Evolutionary conservation across 2,329 filamentous ascomycete species (phyloP), one percentile per base, ranked within the genome.

Genomic region (Fusarium zealandicum): DNA sequence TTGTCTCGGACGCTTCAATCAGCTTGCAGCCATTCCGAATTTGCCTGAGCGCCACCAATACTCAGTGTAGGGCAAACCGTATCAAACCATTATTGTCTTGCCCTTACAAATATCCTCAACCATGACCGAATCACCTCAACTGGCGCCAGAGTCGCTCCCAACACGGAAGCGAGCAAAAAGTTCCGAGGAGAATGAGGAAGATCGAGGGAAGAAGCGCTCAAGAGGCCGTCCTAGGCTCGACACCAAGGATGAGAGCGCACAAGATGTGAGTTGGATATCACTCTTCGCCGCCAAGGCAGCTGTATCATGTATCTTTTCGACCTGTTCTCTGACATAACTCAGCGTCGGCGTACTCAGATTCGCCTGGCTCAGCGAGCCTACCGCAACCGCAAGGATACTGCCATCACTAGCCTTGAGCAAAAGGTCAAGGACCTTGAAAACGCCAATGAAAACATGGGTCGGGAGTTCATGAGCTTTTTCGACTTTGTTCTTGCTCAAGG

Each of bases 341-440:
- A 90, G 89, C 88, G 91, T 57, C 88, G 92, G 45, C 84, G 92
- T 48, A 93, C 90, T 5, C 92, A 96, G 70, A 95, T 96, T 59
- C 87, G 92, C 18, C 82, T 93, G 48, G 92, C 92, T 2, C 92
- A 96, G 72, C 81, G 92, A 61, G 91, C 91, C 1, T 96, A 96
- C 69, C 85, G 92, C 13, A 85, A 89, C 67, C 87, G 92, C 44
- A 96, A 96, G 73, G 92, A 96, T 69, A 88, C 83, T 17, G 89
- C 90, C 5, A 93, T 96, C 50, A 82, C 85, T 22, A 85, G 84
- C 1, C 79, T 96, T 10, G 88, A 92, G 69, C 81, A 84, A 47
- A 82, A 87, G 56, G 90, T 93, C 20, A 78, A 86, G 47, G 80
- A 84, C 18, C 81, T 96, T n/a, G 83, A 88, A 53, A 79, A 81